A percentile compares a stretch with the other conserved stretches of the same genome.
These are phyloP conservation scores for Eucommia ulmoides DNA, from an alignment of 257 asterid genomes.

Conservation along the genomic window DNA sequence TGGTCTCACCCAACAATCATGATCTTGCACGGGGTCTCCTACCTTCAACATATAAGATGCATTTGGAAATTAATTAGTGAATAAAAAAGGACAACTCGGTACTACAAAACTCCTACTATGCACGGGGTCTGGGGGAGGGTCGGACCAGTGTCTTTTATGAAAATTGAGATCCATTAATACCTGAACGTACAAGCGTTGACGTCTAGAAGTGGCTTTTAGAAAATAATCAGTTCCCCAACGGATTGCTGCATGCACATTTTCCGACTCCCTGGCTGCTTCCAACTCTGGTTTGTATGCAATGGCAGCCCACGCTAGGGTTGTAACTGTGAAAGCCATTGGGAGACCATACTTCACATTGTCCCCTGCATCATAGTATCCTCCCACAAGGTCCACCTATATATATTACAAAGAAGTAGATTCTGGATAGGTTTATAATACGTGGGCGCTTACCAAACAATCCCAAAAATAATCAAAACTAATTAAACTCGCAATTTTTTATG, in stretches of 20 bases:
- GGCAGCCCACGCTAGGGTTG: neutral
- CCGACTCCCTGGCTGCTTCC: neutral
- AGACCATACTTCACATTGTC: neutral
- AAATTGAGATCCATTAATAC: no score
- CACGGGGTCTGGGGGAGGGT: no score
- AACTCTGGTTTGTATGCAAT: neutral
- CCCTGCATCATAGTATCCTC: neutral
- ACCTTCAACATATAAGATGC: slow-evolving; percentile 36
- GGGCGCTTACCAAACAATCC: no score
- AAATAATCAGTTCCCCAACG: neutral
- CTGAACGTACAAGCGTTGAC: neutral
- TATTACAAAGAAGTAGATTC: no score
- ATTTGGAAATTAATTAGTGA: no score
- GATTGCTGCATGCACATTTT: neutral
- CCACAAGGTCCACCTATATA: neutral
- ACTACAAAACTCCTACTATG: no score
- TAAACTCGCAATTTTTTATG: no score
- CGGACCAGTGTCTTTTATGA: no score
- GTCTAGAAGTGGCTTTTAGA: neutral
- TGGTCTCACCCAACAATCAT: slow-evolving; percentile 68
- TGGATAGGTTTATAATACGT: no score
- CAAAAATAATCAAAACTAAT: no score
- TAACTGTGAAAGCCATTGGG: neutral
- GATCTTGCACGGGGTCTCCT: slow-evolving; percentile 71
- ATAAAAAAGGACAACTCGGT: no score